These are phyloP conservation scores for Aspergillus awamori DNA, from an alignment of 2,329 filamentous ascomycete genomes.

Conservation along the genomic window DNA sequence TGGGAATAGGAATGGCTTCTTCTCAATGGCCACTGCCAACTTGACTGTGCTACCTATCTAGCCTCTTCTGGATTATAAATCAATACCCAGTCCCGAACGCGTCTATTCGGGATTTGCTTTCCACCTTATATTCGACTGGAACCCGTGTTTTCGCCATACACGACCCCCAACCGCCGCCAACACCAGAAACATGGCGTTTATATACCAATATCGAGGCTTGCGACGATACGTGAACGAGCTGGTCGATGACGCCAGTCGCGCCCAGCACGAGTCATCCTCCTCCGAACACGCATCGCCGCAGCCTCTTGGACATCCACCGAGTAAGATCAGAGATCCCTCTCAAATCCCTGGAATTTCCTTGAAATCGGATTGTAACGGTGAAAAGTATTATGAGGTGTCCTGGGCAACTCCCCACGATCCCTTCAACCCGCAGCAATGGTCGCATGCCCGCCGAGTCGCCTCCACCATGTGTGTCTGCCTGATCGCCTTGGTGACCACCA, in stretches of 20 bases:
- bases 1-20: too few species aligned
- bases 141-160: not conserved
- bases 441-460: conserved; percentile 37
- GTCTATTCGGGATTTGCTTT: not conserved
- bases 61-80: too few species aligned
- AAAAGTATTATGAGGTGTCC: conserved; percentile 30
- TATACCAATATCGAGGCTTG: not conserved
- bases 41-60: too few species aligned
- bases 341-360: conserved; percentile 6
- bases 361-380: conserved; percentile 8
- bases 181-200: not conserved
- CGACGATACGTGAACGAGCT: not conserved
- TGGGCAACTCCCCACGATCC: conserved; percentile 39
- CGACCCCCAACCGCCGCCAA: not conserved
- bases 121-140: not conserved
- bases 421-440: conserved; percentile 46
- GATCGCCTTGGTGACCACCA: conserved; percentile 56
- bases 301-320: not conserved
- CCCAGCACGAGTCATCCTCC: not conserved
- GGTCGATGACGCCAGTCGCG: not conserved
- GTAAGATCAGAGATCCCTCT: not conserved
- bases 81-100: too few species aligned
- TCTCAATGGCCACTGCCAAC: too few species aligned
- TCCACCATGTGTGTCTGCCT: conserved; percentile 48
- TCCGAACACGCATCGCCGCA: not conserved